Conservation (phyloP, 257 asterid genomes). For the Orobanche coerulescens region DNA sequence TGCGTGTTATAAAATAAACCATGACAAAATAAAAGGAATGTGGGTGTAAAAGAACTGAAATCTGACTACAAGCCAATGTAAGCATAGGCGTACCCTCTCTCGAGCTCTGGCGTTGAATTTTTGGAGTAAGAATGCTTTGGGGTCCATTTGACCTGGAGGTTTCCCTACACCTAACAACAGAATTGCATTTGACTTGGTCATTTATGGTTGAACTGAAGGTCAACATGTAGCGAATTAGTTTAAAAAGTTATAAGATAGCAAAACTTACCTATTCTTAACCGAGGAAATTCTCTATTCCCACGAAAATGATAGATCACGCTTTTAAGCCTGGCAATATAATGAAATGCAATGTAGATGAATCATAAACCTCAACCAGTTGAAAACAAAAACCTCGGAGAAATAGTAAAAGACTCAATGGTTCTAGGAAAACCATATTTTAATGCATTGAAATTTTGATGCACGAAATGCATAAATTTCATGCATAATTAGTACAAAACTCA, state of each 20-base stretch:
- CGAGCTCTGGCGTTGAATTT: slow-evolving; percentile 71
- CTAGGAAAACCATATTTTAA: slow-evolving; percentile 8
- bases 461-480: too few relatives aligned
- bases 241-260: slow-evolving; percentile 15
- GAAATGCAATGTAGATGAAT: slow-evolving; percentile 14
- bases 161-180: slow-evolving; percentile 67
- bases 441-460: too few relatives aligned
- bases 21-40: neutral
- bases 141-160: slow-evolving; percentile 99
- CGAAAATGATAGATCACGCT: slow-evolving; percentile 75
- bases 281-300: slow-evolving; percentile 77
- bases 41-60: neutral
- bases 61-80: slow-evolving; percentile 13
- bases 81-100: slow-evolving; percentile 52
- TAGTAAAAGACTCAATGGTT: neutral
- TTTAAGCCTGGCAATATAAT: slow-evolving; percentile 46
- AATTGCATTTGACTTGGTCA: slow-evolving; percentile 7
- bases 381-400: neutral
- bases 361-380: slow-evolving; percentile 10
- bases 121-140: slow-evolving; percentile 88
- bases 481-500: too few relatives aligned
- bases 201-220: slow-evolving; percentile 11
- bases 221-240: slow-evolving; percentile 1
- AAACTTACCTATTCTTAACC: slow-evolving; percentile 80
- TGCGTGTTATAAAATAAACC: neutral